Conservation (phyloP, 345 rosid species). For the Noccaea bulbosa region DNA sequence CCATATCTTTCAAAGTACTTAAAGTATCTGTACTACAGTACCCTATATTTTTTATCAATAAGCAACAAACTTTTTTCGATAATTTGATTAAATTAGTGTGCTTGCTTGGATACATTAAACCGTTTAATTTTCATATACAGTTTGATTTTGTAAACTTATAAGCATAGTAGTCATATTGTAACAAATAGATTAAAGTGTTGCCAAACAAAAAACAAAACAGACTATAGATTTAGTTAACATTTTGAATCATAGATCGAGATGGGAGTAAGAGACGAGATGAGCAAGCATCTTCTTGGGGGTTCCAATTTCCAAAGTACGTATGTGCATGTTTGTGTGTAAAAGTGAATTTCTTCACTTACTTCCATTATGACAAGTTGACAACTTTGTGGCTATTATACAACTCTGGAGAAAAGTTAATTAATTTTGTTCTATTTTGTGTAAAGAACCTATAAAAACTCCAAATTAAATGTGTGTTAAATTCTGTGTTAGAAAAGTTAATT, state of each 20-base stretch:
- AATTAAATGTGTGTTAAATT: too few species aligned
- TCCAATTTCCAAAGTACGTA: constrained; percentile 17
- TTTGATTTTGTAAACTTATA: constrained; percentile 4
- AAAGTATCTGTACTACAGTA: constrained; percentile 8
- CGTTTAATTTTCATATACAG: too few species aligned
- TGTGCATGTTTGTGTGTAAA: constrained; percentile 40
- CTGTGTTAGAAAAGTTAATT: not conserved
- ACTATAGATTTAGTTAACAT: not conserved
- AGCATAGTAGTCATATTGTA: not conserved
- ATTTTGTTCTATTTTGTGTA: not conserved
- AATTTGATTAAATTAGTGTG: not conserved
- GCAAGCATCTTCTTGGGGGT: constrained; percentile 37
- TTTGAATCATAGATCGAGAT: constrained; percentile 23
- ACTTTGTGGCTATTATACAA: constrained; percentile 11
- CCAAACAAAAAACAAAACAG: not conserved
- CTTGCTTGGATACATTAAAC: not conserved
- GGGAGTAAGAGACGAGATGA: constrained; percentile 34
- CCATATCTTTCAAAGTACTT: constrained; percentile 23
- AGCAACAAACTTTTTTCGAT: not conserved
- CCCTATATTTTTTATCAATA: not conserved
- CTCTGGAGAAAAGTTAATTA: not conserved
- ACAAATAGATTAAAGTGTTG: not conserved
- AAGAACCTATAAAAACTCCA: too few species aligned
- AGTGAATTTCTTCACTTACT: constrained; percentile 23
- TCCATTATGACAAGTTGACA: constrained; percentile 19